Evolutionary conservation across 345 rosid species (phyloP), one percentile per base, ranked within the genome.

Genomic region (Eucalyptus fibrosa): DNA sequence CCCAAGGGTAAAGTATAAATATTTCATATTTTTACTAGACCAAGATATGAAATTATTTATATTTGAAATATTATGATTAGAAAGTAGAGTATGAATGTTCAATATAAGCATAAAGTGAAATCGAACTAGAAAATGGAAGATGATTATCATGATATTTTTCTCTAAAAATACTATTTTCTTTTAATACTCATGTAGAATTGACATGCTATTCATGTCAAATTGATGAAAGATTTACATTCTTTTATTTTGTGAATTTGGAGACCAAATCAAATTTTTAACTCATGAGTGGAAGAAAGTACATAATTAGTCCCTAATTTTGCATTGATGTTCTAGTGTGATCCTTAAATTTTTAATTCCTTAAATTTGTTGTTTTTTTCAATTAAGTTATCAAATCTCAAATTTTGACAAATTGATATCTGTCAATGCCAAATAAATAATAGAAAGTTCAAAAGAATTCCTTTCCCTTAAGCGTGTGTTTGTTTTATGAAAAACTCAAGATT

Each of bases 381-480:
- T 17, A 30, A 65, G 9, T 7, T 16, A 65, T 7, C 10, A 0
- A 3, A n/a, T 65, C 77, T n/a, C 18, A 65, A n/a, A 8, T 65
- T n/a, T 65, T 65, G 37, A n/a, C 19, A n/a, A 65, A 0, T n/a
- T n/a, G 37, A 65, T n/a, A 16, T 15, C 2, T 4, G 0, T 15
- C 37, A n/a, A 65, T 30, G 21, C 37, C 37, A 16, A 65, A 65
- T 65, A 65, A 65, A n/a, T 1, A n/a, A 1, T 65, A 65, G 19
- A 65, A 14, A 7, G 6, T 65, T n/a, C 32, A 7, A 65, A 65
- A 65, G 11, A 65, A n/a, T 30, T 65, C 9, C 5, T n/a, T 15
- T 4, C 0, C 2, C 0, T 65, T 7, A 65, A 1, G 77, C n/a
- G 30, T 56, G 62, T 56, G 3, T 56, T 56, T 56, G 30, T 24